Conservation (phyloP, 208 protist species). For the Trypanosoma grayi region DNA sequence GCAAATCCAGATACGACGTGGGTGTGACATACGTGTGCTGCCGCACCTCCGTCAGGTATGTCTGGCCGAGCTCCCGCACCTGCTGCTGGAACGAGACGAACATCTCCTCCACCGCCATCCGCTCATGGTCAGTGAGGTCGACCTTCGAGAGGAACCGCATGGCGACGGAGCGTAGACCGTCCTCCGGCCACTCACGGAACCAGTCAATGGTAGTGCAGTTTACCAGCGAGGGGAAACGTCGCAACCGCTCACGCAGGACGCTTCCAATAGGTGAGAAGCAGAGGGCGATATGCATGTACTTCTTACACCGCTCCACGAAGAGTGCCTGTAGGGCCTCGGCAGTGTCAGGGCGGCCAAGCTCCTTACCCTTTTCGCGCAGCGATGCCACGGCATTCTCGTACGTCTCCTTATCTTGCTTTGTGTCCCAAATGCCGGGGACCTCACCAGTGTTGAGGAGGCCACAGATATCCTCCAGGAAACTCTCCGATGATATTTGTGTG, state of each 20-base stretch:
- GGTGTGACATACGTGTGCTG: conserved; percentile 95
- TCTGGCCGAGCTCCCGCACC: conserved; percentile 71
- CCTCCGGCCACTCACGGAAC: conserved; percentile 96
- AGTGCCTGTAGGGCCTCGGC: conserved; percentile 81
- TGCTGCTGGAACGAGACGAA: conserved; percentile 93
- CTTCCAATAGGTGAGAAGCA: conserved; percentile 97
- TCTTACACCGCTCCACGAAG: conserved; percentile 92
- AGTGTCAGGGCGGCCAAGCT: conserved; percentile 81
- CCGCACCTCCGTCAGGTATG: conserved; percentile 87
- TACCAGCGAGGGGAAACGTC: conserved; percentile 97
- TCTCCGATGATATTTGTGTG: conserved; percentile 94
- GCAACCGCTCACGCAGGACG: conserved; percentile 91
- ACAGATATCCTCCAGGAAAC: conserved; percentile 97
- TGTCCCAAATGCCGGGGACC: conserved; percentile 94
- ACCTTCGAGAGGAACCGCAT: conserved; percentile 82
- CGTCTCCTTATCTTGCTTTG: conserved; percentile 89
- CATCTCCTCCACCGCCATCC: conserved; percentile 72
- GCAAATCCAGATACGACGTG: conserved; percentile 95
- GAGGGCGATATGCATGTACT: conserved; percentile 96
- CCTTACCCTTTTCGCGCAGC: conserved; percentile 82
- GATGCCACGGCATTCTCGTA: conserved; percentile 87
- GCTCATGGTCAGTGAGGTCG: conserved; percentile 73
- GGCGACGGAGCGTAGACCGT: conserved; percentile 93
- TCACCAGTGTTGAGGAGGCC: conserved; percentile 97
- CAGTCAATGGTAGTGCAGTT: conserved; percentile 99